Evolutionary conservation across 495 filamentous ascomycete species (phyloP).

Genomic region (Hyaloscypha variabilis): DNA sequence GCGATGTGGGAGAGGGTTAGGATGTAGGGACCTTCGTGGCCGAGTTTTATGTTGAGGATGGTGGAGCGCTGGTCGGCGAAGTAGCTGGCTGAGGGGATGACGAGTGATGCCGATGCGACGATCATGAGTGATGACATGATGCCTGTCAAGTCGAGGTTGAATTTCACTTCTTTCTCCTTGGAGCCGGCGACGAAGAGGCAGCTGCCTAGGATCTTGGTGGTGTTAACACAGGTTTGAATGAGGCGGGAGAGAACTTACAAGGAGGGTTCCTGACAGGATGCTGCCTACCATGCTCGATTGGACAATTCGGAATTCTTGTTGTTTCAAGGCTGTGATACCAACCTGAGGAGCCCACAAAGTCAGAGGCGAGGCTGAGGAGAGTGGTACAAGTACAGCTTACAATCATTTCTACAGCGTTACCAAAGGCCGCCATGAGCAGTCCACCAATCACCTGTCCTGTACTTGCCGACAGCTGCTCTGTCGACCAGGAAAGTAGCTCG

Average conservation of each 20-base stretch:
- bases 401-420: conserved; percentile 85
- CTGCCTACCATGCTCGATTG: conserved; percentile 34
- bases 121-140: conserved; percentile 33
- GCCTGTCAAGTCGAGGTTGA: conserved; percentile 35
- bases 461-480: conserved; percentile 70
- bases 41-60: neutral
- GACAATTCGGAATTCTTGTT: conserved; percentile 32
- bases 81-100: conserved; percentile 42
- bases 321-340: conserved; percentile 82
- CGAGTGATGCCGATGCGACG: conserved; percentile 33
- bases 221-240: conserved; percentile 21
- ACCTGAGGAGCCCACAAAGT: conserved; percentile 54
- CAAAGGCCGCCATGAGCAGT: conserved; percentile 80
- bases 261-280: conserved; percentile 71
- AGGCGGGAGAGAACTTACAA: conserved; percentile 45
- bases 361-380: neutral
- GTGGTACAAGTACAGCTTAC: conserved; percentile 49
- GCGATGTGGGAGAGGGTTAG: conserved; percentile 12
- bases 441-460: conserved; percentile 78
- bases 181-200: conserved; percentile 4
- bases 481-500: conserved; percentile 70
- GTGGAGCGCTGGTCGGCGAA: conserved; percentile 19
- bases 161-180: conserved; percentile 56
- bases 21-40: conserved; percentile 1
- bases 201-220: conserved; percentile 6